Base-by-base conservation (phyloP, 129 eudicot genomes). In the Lactuca saligna region DNA sequence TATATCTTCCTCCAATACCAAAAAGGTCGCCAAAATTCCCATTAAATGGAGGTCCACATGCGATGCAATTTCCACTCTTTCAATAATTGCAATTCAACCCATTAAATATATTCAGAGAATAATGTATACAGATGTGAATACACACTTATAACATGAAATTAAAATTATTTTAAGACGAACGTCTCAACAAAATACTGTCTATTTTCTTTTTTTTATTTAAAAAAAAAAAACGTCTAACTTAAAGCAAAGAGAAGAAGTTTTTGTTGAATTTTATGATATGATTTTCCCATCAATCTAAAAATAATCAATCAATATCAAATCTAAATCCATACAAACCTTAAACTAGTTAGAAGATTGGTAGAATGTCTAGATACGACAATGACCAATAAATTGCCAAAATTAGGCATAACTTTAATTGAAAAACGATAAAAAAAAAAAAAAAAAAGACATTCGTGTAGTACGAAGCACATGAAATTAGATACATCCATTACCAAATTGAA, bases 41-140 rank as follows among this genome's bases (percentile, higher is more conserved):
- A 58, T 61, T 70, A 44, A 3, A 57, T 42, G 66, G 65, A 70
- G 64, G 72, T 66, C 71, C 60, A 66, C 71, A 66, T 66, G 71
- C 60, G 32, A 31, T 20, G 46, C 13, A 70, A 15, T 54, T 68
- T 69, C 76, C 50, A 61, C 50, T 60, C n/a, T 58, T 15, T 38
- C 31, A 29, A 60, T 33, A 41, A 9, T 20, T 57, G 34, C 51
- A 10, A 2, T 46, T 46, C n/a, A 12, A 11, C 51, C 51, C n/a
- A 46, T 46, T 46, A 46, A 46, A 46, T 2, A 7, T 46, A 46
- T 12, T 12, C 12, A 46, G 3, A 46, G 51, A 46, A 35, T 6
- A 35, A 4, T 35, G 38, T 35, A 35, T 35, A 35, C 6, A 35
- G 6, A 4, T 35, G 6, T 35, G 38, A 6, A 42, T 42, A 12